Evolutionary conservation across 208 protist genomes (phyloP).

Genomic region (Leishmania major): DNA sequence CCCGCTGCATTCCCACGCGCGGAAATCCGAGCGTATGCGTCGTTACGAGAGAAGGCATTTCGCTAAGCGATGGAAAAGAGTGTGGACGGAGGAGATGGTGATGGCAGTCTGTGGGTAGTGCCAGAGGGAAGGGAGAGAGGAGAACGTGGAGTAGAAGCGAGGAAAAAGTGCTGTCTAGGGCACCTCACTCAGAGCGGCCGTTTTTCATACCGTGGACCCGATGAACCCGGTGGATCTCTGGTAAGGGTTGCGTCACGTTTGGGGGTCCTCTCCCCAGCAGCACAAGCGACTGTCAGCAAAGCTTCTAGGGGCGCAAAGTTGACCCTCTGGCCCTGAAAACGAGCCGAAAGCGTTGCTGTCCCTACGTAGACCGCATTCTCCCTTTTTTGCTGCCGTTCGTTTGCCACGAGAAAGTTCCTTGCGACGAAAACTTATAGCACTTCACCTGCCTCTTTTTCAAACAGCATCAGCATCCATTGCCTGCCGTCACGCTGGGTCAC

Average conservation of each 20-base stretch:
- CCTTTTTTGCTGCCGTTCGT: neutral
- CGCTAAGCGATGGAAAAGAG: neutral
- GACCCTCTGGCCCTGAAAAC: neutral
- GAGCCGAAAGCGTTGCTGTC: neutral
- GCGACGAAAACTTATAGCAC: neutral
- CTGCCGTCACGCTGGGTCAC: neutral
- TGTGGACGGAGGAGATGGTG: neutral
- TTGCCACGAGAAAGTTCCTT: neutral
- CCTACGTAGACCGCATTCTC: neutral
- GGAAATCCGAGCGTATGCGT: slow-evolving; percentile 84
- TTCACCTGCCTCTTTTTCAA: too few relatives aligned
- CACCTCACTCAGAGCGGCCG: neutral
- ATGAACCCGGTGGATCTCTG: neutral
- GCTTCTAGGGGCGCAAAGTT: too few relatives aligned
- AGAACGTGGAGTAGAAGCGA: neutral
- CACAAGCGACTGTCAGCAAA: neutral
- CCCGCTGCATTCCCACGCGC: slow-evolving; percentile 68
- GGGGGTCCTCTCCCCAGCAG: neutral
- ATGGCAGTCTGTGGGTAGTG: neutral
- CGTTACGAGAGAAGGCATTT: slow-evolving; percentile 16
- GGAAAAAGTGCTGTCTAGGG: neutral
- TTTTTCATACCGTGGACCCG: neutral
- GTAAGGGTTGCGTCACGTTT: neutral
- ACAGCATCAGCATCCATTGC: neutral
- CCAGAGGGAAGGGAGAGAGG: neutral